A percentile compares a stretch with the other conserved stretches of the same genome.
These are phyloP conservation scores for Oenanthe sinensis DNA, from an alignment of 129 eudicot genomes.

Conservation along the genomic window DNA sequence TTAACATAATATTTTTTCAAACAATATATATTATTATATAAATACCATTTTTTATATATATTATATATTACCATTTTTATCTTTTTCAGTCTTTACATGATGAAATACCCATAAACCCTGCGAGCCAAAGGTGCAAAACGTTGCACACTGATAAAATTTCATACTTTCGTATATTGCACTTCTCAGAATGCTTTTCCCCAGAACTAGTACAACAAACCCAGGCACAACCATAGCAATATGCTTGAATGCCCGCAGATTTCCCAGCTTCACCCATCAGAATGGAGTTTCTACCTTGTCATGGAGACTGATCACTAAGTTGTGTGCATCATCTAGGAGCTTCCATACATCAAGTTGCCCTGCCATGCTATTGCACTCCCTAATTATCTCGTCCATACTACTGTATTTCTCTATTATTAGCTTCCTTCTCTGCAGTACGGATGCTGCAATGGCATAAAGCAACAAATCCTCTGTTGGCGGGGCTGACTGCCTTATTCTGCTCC, in stretches of 20 bases:
- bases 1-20: no score
- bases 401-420: constrained; percentile 67
- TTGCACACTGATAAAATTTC: background rate
- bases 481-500: constrained; percentile 65
- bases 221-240: background rate
- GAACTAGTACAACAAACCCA: background rate
- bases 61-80: background rate
- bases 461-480: constrained; percentile 82
- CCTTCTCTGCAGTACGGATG: constrained; percentile 72
- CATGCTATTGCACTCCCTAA: constrained; percentile 85
- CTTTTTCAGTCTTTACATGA: background rate
- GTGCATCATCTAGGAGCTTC: constrained; percentile 88
- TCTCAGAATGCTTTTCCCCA: background rate
- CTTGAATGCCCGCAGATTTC: background rate
- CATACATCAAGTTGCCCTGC: constrained; percentile 86
- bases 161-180: background rate
- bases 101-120: background rate
- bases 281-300: constrained; percentile 63
- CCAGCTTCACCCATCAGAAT: constrained; percentile 5
- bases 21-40: no score
- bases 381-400: constrained; percentile 80
- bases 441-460: constrained; percentile 68
- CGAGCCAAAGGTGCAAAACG: background rate
- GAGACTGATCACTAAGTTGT: constrained; percentile 61
- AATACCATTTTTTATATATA: no score